Base-by-base conservation (phyloP, 176 grass and related monocot genomes). In the Tillandsia leiboldiana region DNA sequence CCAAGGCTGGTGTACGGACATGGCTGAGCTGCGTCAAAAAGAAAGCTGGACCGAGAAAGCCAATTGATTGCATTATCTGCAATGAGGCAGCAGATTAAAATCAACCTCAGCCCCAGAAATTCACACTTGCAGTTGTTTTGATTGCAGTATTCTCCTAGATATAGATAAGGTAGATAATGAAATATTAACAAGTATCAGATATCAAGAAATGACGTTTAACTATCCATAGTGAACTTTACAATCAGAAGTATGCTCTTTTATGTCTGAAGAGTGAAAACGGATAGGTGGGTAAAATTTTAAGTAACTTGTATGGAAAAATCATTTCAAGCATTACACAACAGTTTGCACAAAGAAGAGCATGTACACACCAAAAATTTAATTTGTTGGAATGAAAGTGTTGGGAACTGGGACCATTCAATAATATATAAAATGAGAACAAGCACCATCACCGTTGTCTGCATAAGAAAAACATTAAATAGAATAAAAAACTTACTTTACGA, bases 31-130 rank as follows among this genome's bases (percentile, higher is more conserved):
- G 86, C 51, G 88, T 87, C 71, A 92, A 65, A 79, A 96, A 96
- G 26, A 96, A 83, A 49, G 93, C 88, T 53, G 93, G 93, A 26
- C 93, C 93, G 42, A 96, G 83, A 72, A 96, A 96, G 52, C 93
- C 93, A 74, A 96, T 92, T n/a, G 93, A 85, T 75, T 96, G 93
- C 93, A 96, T 96, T 83, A 96, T 96, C 88, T 96, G 54, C 58
- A 68, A 26, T 51, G 75, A 29, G 24, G 74, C 10, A 7, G 74
- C 63, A 49, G 42, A 26, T 65, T 11, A 49, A 62, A 71, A 24
- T 77, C 51, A 72, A 50, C 15, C 50, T 68, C 29, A 49, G 62
- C 64, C 7, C 20, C n/a, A 33, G 49, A 23, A 12, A 52, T 69
- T 1, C 26, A 69, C 12, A 66, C 64, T 26, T 66, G 26, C 33